Conservation (phyloP, 371 early-diverging fungal genomes). For the Rhizopus microsporus region DNA sequence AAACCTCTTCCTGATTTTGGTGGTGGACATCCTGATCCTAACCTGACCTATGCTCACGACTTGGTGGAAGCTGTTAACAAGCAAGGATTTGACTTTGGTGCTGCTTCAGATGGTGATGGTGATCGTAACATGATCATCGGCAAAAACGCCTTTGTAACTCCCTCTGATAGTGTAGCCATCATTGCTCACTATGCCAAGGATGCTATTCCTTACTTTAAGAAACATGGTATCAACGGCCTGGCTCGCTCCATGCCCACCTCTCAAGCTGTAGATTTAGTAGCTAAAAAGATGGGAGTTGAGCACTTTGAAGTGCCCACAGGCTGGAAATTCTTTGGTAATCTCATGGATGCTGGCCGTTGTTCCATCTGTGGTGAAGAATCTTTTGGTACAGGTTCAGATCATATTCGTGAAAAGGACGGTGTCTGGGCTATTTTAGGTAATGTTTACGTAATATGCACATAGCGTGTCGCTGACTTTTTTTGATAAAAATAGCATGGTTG, state of each 20-base stretch:
- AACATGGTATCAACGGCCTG: constrained; percentile 83
- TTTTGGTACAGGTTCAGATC: constrained; percentile 97
- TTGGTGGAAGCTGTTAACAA: constrained; percentile 87
- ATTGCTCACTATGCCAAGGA: constrained; percentile 88
- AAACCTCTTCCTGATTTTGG: constrained; percentile 90
- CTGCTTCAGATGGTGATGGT: constrained; percentile 94
- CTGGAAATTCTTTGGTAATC: constrained; percentile 98
- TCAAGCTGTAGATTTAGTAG: constrained; percentile 90
- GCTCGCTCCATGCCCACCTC: constrained; percentile 97
- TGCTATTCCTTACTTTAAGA: constrained; percentile 90
- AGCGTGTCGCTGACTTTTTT: constrained; percentile 11
- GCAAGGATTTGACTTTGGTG: constrained; percentile 86
- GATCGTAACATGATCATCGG: constrained; percentile 98
- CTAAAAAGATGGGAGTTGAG: constrained; percentile 74
- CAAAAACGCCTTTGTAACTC: constrained; percentile 92
- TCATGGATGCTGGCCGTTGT: constrained; percentile 96
- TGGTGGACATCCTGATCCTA: constrained; percentile 97
- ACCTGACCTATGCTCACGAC: constrained; percentile 96
- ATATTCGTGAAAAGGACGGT: constrained; percentile 98
- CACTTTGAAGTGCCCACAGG: constrained; percentile 92
- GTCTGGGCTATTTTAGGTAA: constrained; percentile 92
- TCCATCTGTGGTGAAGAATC: constrained; percentile 98
- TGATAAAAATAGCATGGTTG: constrained; percentile 78
- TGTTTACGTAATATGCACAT: constrained; percentile 6
- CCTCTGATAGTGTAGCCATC: constrained; percentile 96